Evolutionary conservation across 2,329 filamentous ascomycete species (phyloP).

Genomic region (Zasmidium cellare): DNA sequence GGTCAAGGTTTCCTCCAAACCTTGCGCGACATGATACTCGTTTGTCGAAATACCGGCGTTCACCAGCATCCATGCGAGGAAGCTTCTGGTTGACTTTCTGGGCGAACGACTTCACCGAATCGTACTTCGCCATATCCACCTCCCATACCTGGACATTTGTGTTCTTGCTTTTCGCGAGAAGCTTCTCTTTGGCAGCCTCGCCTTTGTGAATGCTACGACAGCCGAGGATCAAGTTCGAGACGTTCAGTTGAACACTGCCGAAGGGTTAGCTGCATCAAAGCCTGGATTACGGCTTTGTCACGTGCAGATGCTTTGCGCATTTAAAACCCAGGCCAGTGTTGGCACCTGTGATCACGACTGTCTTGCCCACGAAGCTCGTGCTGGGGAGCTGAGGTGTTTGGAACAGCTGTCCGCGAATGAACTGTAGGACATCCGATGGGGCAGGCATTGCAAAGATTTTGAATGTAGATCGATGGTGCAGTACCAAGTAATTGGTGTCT

Average conservation of each 20-base stretch:
- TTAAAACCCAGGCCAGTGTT: slow-evolving; percentile 63
- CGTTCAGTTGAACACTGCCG: slow-evolving; percentile 7
- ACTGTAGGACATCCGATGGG: slow-evolving; percentile 17
- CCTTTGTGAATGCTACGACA: slow-evolving; percentile 45
- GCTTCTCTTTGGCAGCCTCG: slow-evolving; percentile 39
- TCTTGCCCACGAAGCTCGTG: slow-evolving; percentile 10
- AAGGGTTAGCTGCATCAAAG: background rate
- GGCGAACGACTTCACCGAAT: slow-evolving; percentile 33
- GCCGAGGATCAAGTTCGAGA: slow-evolving; percentile 39
- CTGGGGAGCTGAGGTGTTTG: slow-evolving; percentile 13
- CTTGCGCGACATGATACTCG: slow-evolving; percentile 40
- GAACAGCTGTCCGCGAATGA: slow-evolving; percentile 19
- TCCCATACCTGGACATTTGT: slow-evolving; percentile 43
- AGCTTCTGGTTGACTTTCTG: slow-evolving; percentile 19
- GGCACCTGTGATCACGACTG: slow-evolving; percentile 54
- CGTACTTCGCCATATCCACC: slow-evolving; percentile 41
- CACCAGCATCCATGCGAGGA: slow-evolving; percentile 26
- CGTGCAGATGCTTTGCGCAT: slow-evolving; percentile 23
- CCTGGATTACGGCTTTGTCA: background rate
- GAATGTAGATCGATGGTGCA: too few relatives aligned
- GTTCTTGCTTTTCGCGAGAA: slow-evolving; percentile 30
- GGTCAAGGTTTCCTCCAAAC: slow-evolving; percentile 48
- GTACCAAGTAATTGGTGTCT: too few relatives aligned
- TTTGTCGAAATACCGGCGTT: slow-evolving; percentile 41
- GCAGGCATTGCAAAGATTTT: slow-evolving; percentile 13